Percentiles rank a stretch among this genome's conserved stretches.
These are phyloP conservation scores for Ganoderma lingzhi DNA, from an alignment of 1,284 basidiomycete genomes.

Conservation along the genomic window DNA sequence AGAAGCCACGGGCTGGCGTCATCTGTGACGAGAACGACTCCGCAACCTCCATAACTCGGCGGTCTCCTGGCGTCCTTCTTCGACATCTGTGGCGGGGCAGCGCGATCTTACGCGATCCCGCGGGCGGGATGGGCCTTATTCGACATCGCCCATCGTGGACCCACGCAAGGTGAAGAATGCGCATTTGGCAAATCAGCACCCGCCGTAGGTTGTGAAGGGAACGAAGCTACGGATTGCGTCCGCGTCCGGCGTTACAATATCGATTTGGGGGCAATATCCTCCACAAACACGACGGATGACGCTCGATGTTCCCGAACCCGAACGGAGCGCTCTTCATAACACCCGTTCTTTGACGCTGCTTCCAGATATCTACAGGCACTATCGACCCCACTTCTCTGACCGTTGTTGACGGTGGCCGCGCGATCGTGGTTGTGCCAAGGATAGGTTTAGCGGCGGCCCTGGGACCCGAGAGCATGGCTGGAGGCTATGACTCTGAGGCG, in stretches of 20 bases:
- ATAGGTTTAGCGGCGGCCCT: background rate
- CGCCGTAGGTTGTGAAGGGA: background rate
- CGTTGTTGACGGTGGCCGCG: background rate
- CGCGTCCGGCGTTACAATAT: background rate
- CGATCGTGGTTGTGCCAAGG: background rate
- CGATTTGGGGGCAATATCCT: background rate
- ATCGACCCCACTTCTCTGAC: background rate
- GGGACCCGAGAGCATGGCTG: background rate
- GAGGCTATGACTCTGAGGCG: background rate
- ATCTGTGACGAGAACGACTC: background rate
- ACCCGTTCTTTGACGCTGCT: background rate
- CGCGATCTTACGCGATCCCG: conserved; percentile 32
- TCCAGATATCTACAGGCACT: background rate
- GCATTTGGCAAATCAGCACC: conserved; percentile 2
- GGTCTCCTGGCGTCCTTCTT: conserved; percentile 5
- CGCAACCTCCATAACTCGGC: background rate
- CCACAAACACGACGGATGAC: background rate
- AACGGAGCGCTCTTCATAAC: conserved; percentile 4
- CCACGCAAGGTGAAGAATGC: conserved; percentile 14
- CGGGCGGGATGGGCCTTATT: background rate
- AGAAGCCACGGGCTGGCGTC: background rate
- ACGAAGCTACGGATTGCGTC: background rate
- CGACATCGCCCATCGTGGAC: conserved; percentile 16
- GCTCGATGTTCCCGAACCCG: conserved; percentile 5
- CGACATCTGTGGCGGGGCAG: conserved; percentile 9